phyloP scores from a whole-genome alignment of 2,329 filamentous ascomycete genomes.

The Apiospora koreana region DNA sequence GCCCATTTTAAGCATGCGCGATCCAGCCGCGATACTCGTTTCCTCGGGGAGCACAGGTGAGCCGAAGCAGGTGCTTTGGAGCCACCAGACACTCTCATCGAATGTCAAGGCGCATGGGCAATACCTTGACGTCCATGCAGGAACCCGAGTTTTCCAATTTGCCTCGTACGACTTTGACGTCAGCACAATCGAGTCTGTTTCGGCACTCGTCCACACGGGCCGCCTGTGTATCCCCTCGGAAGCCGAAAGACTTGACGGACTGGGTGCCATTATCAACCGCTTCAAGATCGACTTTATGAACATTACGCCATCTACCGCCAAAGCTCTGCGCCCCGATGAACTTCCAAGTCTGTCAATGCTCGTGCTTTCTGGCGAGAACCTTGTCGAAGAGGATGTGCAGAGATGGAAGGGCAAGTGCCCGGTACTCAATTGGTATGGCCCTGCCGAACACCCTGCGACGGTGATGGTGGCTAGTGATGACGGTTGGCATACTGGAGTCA shows the following conservation, averaged over 20 bases:
- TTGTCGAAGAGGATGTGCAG: not conserved
- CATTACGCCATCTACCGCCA: not conserved
- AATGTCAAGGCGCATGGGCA: not conserved
- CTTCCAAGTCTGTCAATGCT: not conserved
- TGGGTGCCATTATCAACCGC: not conserved
- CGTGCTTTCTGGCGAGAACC: not conserved
- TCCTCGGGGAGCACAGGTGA: not conserved
- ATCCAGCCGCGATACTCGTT: not conserved
- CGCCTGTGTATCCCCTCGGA: not conserved
- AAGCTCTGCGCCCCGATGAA: not conserved
- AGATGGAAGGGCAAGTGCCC: not conserved
- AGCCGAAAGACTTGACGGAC: not conserved
- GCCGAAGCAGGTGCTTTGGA: conserved; percentile 1
- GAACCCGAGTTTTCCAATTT: not conserved
- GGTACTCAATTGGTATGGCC: not conserved
- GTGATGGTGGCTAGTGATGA: not conserved
- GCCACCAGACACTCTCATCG: not conserved
- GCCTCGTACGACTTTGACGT: conserved; percentile 3
- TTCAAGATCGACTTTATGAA: not conserved
- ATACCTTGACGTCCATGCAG: not conserved
- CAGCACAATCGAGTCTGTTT: conserved; percentile 5
- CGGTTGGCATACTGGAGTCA: not conserved
- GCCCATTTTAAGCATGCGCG: not conserved
- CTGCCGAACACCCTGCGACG: not conserved
- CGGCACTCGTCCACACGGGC: not conserved